Evolutionary conservation across 2,329 filamentous ascomycete genomes (phyloP).

Genomic region (Escovopsis weberi): DNA sequence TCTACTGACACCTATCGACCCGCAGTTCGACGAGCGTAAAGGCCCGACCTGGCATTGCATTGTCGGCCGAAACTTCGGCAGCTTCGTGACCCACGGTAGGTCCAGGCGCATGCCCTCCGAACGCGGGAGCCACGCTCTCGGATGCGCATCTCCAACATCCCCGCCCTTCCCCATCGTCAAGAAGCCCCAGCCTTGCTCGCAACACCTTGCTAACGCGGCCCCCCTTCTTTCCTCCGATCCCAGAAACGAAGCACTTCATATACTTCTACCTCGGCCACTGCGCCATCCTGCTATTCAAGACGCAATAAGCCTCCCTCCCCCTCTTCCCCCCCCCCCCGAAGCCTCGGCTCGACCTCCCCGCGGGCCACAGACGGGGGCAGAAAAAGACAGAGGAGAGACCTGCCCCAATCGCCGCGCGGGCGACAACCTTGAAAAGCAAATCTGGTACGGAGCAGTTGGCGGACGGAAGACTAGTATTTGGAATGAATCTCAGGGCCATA

Average conservation of each 20-base stretch:
- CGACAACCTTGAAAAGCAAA: too few relatives aligned
- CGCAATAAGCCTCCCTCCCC: constrained; percentile 46
- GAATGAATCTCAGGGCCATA: too few relatives aligned
- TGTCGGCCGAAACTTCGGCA: constrained; percentile 95
- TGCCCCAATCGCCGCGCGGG: too few relatives aligned
- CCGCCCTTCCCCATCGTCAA: not conserved
- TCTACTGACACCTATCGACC: constrained; percentile 1
- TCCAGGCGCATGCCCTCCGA: not conserved
- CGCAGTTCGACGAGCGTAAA: constrained; percentile 88
- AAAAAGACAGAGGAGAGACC: too few relatives aligned
- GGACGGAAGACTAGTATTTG: too few relatives aligned
- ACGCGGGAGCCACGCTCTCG: too few relatives aligned
- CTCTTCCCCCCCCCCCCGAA: too few relatives aligned
- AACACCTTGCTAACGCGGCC: not conserved
- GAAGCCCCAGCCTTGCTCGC: not conserved
- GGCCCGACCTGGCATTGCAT: constrained; percentile 99
- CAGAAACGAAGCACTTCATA: constrained; percentile 99
- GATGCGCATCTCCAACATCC: too few relatives aligned
- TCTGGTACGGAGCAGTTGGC: too few relatives aligned
- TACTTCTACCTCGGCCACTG: constrained; percentile 99
- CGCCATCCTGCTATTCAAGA: constrained; percentile 97
- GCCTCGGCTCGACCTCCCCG: too few relatives aligned
- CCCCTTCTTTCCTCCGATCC: not conserved
- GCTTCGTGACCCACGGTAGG: constrained; percentile 94
- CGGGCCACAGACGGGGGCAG: too few relatives aligned